Conservation (phyloP, 2,329 filamentous ascomycete species). For the Gaeumannomyces sp. region DNA sequence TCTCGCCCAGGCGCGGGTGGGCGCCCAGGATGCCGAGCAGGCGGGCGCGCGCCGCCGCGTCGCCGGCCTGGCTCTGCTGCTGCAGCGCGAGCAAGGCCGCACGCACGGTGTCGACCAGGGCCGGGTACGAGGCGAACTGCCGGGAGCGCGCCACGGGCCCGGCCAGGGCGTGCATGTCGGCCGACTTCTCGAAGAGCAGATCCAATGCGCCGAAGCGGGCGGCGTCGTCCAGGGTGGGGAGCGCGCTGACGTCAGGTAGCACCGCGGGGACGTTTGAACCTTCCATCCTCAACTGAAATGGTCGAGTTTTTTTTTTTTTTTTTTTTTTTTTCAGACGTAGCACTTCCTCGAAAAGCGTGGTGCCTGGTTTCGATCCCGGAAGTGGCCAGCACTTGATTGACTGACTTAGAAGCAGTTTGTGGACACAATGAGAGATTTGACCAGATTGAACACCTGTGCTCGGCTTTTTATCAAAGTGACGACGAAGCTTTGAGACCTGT, state of each 20-base stretch:
- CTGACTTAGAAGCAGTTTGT: too few relatives aligned
- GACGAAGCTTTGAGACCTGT: too few relatives aligned
- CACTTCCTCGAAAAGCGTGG: too few relatives aligned
- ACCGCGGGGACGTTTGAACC: background rate
- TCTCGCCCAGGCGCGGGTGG: conserved; percentile 77
- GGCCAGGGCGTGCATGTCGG: conserved; percentile 65
- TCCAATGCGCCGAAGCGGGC: conserved; percentile 59
- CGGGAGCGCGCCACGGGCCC: conserved; percentile 54
- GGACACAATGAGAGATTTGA: too few relatives aligned
- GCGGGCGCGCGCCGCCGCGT: conserved; percentile 38
- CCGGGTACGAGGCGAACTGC: conserved; percentile 59
- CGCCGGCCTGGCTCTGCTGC: conserved; percentile 33
- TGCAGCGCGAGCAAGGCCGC: conserved; percentile 53
- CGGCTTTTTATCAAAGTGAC: too few relatives aligned
- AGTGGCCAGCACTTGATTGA: too few relatives aligned
- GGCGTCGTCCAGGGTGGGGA: conserved; percentile 49
- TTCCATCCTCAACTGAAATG: background rate
- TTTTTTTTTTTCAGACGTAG: too few relatives aligned
- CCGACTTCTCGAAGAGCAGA: conserved; percentile 77
- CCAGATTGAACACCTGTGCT: too few relatives aligned
- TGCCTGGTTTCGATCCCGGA: background rate
- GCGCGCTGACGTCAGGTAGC: conserved; percentile 52
- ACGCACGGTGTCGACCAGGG: conserved; percentile 62
- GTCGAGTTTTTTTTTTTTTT: too few relatives aligned
- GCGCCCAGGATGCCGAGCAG: conserved; percentile 70